Evolutionary conservation across 306 rosid genomes (phyloP).

Genomic region (Lotus japonicus): DNA sequence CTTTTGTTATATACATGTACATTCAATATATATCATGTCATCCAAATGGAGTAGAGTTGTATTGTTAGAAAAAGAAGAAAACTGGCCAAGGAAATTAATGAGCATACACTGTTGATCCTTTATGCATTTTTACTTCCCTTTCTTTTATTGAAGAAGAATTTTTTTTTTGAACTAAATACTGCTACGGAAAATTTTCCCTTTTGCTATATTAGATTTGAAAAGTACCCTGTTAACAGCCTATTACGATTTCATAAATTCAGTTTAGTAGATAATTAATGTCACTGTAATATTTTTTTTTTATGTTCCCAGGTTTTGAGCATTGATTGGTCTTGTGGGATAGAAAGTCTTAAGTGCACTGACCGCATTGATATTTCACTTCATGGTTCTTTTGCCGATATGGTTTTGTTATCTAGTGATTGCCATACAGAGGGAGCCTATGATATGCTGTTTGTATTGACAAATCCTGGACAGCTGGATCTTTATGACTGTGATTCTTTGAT

Average conservation of each 20-base stretch:
- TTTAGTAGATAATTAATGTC: not conserved
- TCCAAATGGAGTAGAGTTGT: slow-evolving; percentile 4
- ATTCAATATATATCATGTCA: not conserved
- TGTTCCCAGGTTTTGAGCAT: slow-evolving; percentile 62
- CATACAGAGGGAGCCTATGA: slow-evolving; percentile 32
- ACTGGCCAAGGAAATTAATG: not conserved
- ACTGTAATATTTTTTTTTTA: slow-evolving; percentile 5
- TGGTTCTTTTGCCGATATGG: slow-evolving; percentile 84
- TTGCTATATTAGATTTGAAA: not conserved
- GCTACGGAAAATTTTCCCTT: slow-evolving; percentile 5
- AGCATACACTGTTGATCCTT: slow-evolving; percentile 6
- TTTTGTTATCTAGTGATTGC: slow-evolving; percentile 41
- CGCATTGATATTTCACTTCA: slow-evolving; percentile 58
- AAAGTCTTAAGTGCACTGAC: slow-evolving; percentile 57
- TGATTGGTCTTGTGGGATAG: slow-evolving; percentile 72
- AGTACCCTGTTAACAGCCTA: not conserved
- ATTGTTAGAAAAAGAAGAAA: slow-evolving; percentile 1
- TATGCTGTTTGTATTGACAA: slow-evolving; percentile 61
- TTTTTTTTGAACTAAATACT: slow-evolving; percentile 7
- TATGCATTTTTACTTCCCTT: slow-evolving; percentile 4
- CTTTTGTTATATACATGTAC: slow-evolving; percentile 6
- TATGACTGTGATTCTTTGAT: slow-evolving; percentile 44
- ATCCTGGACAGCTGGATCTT: slow-evolving; percentile 70
- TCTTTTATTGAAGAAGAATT: not conserved
- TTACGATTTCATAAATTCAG: slow-evolving; percentile 15